Evolutionary conservation across 306 rosid genomes (phyloP).

Genomic region (Quillaja saponaria): DNA sequence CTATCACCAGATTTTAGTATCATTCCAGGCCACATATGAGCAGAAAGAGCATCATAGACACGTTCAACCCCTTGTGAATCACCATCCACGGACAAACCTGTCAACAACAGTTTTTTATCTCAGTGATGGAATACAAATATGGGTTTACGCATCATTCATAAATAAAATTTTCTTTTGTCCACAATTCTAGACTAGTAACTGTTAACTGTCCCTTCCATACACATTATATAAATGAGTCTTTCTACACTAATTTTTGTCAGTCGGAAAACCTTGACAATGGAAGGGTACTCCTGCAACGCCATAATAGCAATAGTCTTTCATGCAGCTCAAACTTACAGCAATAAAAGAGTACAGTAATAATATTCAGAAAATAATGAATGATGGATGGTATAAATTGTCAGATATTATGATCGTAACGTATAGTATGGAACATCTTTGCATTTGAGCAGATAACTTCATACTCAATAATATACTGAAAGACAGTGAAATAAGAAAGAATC

Average conservation of each 20-base stretch:
- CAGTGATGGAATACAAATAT: not conserved
- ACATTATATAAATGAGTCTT: conserved; percentile 12
- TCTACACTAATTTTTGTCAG: conserved; percentile 1
- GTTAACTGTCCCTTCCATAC: not conserved
- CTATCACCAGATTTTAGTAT: conserved; percentile 74
- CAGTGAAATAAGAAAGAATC: conserved; percentile 6
- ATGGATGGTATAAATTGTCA: too few relatives aligned
- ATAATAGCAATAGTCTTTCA: conserved; percentile 8
- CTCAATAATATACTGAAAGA: not conserved
- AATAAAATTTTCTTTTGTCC: not conserved
- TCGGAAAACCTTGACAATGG: not conserved
- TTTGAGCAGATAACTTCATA: conserved; percentile 2
- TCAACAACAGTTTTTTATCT: conserved; percentile 25
- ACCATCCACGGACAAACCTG: conserved; percentile 80
- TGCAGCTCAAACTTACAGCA: not conserved
- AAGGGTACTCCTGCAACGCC: conserved; percentile 3
- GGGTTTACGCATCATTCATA: not conserved
- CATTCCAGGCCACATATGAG: conserved; percentile 99
- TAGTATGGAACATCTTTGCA: conserved; percentile 1
- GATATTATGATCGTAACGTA: not conserved
- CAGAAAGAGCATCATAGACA: conserved; percentile 80
- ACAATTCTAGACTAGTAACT: not conserved
- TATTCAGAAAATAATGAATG: not conserved
- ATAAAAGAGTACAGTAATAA: too few relatives aligned
- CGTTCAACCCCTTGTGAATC: conserved; percentile 94